Percentiles rank a stretch among this genome's conserved stretches.
Conservation (phyloP, 768 basidiomycete species). For the Scleroderma citrinum region DNA sequence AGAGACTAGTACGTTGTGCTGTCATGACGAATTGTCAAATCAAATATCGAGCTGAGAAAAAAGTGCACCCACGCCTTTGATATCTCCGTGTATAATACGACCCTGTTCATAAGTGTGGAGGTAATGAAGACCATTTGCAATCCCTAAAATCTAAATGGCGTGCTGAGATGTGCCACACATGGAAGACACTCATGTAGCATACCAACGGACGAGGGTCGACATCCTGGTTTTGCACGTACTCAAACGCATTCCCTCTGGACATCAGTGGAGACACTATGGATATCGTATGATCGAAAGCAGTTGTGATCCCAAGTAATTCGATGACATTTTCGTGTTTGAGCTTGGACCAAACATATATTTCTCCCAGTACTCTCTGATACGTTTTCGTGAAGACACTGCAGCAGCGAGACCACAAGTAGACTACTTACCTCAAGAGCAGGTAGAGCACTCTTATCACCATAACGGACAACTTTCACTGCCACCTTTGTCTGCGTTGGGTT, state of each 20-base stretch:
- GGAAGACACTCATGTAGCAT: neutral
- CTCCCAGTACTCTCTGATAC: slow-evolving; percentile 11
- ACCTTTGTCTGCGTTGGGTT: neutral
- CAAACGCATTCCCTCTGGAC: slow-evolving; percentile 7
- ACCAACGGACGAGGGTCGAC: neutral
- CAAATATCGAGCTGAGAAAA: neutral
- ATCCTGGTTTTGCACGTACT: slow-evolving; percentile 8
- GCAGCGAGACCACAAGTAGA: neutral
- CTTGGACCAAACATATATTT: slow-evolving; percentile 15
- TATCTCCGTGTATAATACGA: neutral
- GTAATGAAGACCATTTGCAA: neutral
- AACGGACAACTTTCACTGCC: neutral
- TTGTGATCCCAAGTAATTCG: slow-evolving; percentile 10
- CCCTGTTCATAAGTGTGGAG: neutral
- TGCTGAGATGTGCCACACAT: neutral
- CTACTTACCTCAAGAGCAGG: neutral
- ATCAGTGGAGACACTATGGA: slow-evolving; percentile 17
- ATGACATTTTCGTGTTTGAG: slow-evolving; percentile 15
- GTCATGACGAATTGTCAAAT: neutral
- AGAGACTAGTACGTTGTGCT: neutral
- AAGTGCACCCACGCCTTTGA: neutral
- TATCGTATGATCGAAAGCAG: slow-evolving; percentile 13
- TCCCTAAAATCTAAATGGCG: neutral
- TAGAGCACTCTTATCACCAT: neutral
- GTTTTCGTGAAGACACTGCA: neutral